A percentile compares a stretch with the other conserved stretches of the same genome.
These are phyloP conservation scores for Cladosporium cucumerinum DNA, from an alignment of 2,329 filamentous ascomycete species.

Conservation along the genomic window DNA sequence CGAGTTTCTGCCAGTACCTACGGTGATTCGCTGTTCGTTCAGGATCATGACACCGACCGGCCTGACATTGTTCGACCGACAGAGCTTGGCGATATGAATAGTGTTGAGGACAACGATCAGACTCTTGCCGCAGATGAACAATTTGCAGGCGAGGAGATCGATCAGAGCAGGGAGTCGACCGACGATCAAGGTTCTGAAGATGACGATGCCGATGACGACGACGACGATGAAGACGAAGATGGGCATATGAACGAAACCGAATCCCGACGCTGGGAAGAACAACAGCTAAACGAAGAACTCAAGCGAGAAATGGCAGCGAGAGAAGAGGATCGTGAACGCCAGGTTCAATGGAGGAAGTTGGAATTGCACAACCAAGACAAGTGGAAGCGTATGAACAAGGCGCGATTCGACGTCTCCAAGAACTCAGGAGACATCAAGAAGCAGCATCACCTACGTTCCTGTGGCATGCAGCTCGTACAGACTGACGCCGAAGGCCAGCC, in stretches of 20 bases:
- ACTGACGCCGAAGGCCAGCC: slow-evolving; percentile 39
- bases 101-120: background rate
- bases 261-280: background rate
- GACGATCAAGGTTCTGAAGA: background rate
- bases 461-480: slow-evolving; percentile 20
- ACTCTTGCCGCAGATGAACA: background rate
- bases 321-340: background rate
- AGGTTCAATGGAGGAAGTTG: background rate
- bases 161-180: background rate
- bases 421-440: slow-evolving; percentile 19
- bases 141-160: background rate
- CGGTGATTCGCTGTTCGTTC: background rate
- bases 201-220: background rate
- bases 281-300: background rate
- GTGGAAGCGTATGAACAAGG: slow-evolving; percentile 27
- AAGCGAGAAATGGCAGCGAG: background rate
- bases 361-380: slow-evolving; percentile 9
- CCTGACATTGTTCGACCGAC: background rate
- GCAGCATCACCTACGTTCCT: slow-evolving; percentile 23
- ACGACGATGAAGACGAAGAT: background rate
- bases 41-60: background rate
- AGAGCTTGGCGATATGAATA: background rate
- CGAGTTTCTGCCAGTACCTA: background rate
- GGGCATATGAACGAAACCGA: slow-evolving; percentile 1
- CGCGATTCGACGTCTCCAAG: slow-evolving; percentile 22